Evolutionary conservation across 2,329 filamentous ascomycete genomes (phyloP).

Genomic region (Aspergillus floridensis): DNA sequence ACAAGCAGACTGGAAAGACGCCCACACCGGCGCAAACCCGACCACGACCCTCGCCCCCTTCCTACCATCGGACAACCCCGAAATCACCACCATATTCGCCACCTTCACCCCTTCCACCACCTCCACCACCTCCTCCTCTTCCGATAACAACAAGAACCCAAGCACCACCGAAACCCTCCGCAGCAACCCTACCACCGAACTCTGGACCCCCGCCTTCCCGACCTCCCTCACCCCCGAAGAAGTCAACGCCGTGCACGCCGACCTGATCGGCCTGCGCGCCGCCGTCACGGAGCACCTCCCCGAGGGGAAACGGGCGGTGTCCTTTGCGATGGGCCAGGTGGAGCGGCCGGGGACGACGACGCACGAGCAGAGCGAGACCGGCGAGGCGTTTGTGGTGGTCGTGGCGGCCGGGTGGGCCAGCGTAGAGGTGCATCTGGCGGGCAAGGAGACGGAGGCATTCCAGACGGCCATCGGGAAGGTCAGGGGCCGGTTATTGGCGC

Average conservation of each 20-base stretch:
- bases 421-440: slow-evolving; percentile 50
- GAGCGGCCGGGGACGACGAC: slow-evolving; percentile 33
- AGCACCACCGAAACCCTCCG: slow-evolving; percentile 28
- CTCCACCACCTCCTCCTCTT: too few relatives aligned
- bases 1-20: slow-evolving; percentile 35
- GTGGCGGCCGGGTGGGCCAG: slow-evolving; percentile 53
- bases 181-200: slow-evolving; percentile 50
- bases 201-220: slow-evolving; percentile 47
- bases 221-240: slow-evolving; percentile 30
- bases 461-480: slow-evolving; percentile 41
- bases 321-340: slow-evolving; percentile 38
- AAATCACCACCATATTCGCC: slow-evolving; percentile 27
- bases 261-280: slow-evolving; percentile 40
- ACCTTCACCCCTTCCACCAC: slow-evolving; percentile 27
- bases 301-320: slow-evolving; percentile 25
- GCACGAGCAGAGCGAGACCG: slow-evolving; percentile 38
- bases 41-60: slow-evolving; percentile 19
- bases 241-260: slow-evolving; percentile 28
- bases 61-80: slow-evolving; percentile 22
- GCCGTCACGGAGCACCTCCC: slow-evolving; percentile 31
- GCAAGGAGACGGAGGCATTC: slow-evolving; percentile 48
- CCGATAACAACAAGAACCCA: too few relatives aligned
- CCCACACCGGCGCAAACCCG: slow-evolving; percentile 24
- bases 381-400: slow-evolving; percentile 44
- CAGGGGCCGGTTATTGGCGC: slow-evolving; percentile 38